Conservation (phyloP, 305 asterid species). For the Solanum hybrid region DNA sequence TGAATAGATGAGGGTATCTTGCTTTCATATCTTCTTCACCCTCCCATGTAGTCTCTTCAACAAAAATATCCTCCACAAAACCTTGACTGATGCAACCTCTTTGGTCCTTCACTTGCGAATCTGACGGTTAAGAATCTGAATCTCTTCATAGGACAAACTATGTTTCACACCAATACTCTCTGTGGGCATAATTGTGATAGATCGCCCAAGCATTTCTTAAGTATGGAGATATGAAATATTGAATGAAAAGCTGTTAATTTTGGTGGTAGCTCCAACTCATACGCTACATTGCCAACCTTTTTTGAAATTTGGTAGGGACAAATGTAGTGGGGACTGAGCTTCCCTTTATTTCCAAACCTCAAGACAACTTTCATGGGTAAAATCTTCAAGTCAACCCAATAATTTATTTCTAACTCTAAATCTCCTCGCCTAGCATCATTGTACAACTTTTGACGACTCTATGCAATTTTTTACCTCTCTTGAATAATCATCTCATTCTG, state of each 20-base stretch:
- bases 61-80: background rate
- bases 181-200: background rate
- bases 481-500: background rate
- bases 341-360: background rate
- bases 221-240: background rate
- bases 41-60: background rate
- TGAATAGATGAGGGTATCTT: background rate
- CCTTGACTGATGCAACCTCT: background rate
- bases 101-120: background rate
- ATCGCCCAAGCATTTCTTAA: background rate
- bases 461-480: background rate
- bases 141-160: background rate
- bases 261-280: background rate
- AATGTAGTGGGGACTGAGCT: background rate
- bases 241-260: background rate
- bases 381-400: background rate
- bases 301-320: background rate
- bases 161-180: background rate
- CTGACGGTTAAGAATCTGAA: background rate
- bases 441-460: background rate
- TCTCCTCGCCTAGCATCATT: background rate
- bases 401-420: background rate
- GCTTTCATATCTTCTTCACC: background rate
- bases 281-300: background rate
- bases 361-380: background rate